phyloP scores from a whole-genome alignment of 192 early-diverging fungal genomes.

The Linnemannia exigua region DNA sequence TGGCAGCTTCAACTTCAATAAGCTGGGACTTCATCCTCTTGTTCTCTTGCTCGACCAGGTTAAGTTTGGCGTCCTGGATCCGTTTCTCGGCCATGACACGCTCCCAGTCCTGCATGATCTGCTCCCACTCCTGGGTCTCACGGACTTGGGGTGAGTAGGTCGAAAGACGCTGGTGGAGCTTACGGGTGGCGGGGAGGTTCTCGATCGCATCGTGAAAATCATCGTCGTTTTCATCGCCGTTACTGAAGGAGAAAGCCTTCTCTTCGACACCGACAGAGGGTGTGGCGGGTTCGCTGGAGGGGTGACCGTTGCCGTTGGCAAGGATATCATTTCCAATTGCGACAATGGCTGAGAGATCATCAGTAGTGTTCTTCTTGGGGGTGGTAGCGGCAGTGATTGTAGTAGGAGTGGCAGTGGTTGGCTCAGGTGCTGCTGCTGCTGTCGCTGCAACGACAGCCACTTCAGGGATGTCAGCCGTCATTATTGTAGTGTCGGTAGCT shows the following conservation, averaged over 20 bases:
- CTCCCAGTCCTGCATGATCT: conserved; percentile 59
- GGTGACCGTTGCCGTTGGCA: conserved; percentile 19
- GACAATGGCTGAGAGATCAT: conserved; percentile 34
- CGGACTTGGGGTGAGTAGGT: conserved; percentile 50
- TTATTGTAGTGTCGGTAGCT: background rate
- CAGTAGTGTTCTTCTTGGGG: background rate
- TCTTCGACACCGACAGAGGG: conserved; percentile 29
- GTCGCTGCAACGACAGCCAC: background rate
- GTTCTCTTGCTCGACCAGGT: conserved; percentile 55
- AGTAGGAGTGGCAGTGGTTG: background rate
- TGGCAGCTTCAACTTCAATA: conserved; percentile 22
- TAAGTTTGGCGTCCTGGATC: conserved; percentile 51
- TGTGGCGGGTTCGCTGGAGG: conserved; percentile 18
- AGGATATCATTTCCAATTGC: conserved; percentile 52
- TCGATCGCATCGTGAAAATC: conserved; percentile 48
- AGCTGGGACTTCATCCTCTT: conserved; percentile 53
- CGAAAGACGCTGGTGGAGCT: conserved; percentile 51
- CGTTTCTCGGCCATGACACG: conserved; percentile 58
- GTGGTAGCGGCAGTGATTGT: background rate
- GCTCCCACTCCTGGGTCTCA: conserved; percentile 50
- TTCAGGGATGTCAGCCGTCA: background rate
- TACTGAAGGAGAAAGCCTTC: conserved; percentile 24
- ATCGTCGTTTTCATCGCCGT: conserved; percentile 32
- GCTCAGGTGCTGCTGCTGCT: background rate
- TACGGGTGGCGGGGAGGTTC: conserved; percentile 37